Evolutionary conservation across 768 basidiomycete genomes (phyloP).

Genomic region (Pleurotus cornucopiae): DNA sequence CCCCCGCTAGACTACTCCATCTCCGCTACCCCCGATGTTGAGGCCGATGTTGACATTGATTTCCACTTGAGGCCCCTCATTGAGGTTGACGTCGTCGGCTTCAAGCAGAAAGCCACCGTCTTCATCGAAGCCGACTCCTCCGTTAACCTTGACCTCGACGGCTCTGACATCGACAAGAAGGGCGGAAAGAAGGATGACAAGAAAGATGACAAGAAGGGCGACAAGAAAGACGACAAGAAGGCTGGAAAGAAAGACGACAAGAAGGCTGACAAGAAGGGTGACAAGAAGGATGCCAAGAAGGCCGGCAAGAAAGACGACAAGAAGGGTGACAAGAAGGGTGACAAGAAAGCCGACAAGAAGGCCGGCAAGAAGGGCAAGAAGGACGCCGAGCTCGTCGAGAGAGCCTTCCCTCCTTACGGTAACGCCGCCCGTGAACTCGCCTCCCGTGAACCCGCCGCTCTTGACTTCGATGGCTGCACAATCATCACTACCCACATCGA

Average conservation of each 20-base stretch:
- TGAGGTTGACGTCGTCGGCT: conserved; percentile 1
- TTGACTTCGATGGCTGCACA: conserved; percentile 3
- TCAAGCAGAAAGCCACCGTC: not conserved
- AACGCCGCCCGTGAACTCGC: not conserved
- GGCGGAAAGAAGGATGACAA: not conserved
- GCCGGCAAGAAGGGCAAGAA: conserved; percentile 4
- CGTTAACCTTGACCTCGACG: conserved; percentile 3
- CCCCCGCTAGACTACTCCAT: not conserved
- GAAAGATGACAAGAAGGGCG: not conserved
- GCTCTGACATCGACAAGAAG: not conserved
- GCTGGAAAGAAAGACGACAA: not conserved
- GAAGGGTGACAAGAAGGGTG: not conserved
- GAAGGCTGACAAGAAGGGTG: not conserved
- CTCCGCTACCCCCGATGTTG: conserved; percentile 1
- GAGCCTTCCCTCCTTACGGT: conserved; percentile 1
- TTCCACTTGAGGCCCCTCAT: conserved; percentile 4
- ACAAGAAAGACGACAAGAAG: conserved; percentile 4
- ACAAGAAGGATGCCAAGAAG: not conserved
- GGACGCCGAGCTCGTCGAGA: not conserved
- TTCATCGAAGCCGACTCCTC: conserved; percentile 5
- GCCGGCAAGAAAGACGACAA: not conserved
- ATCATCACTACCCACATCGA: conserved; percentile 3
- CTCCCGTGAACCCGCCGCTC: not conserved
- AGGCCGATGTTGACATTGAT: not conserved
- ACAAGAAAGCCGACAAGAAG: not conserved